These are phyloP conservation scores for Dicorynia guianensis DNA, from an alignment of 306 rosid genomes.

Conservation along the genomic window DNA sequence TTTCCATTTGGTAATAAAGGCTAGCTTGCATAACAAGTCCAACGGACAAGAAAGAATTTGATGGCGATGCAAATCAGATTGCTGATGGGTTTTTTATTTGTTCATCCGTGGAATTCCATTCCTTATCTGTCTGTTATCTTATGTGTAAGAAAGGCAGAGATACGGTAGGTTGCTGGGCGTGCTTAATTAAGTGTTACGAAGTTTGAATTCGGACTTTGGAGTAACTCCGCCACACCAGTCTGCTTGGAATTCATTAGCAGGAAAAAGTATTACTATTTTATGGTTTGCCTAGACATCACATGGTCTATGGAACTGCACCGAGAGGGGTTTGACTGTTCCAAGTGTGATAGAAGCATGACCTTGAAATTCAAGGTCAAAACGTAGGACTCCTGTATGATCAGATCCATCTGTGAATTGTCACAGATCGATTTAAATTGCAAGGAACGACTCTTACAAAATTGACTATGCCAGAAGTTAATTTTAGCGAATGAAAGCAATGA, in stretches of 20 bases:
- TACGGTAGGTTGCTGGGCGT: neutral
- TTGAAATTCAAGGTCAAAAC: neutral
- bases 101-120: neutral
- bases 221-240: no score
- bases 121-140: neutral
- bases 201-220: no score
- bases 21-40: neutral
- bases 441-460: no score
- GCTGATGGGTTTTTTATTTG: neutral
- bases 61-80: constrained; percentile 18
- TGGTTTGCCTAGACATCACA: no score
- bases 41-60: neutral
- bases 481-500: no score
- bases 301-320: neutral
- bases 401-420: neutral
- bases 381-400: neutral
- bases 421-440: no score
- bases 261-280: no score
- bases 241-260: no score
- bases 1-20: neutral
- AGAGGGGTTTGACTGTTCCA: neutral
- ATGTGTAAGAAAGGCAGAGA: neutral
- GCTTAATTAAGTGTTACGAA: no score
- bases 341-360: neutral
- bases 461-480: no score